Evolutionary conservation across 257 asterid genomes (phyloP), one percentile per base, ranked within the genome.

Genomic region (Nicotiana knightiana): DNA sequence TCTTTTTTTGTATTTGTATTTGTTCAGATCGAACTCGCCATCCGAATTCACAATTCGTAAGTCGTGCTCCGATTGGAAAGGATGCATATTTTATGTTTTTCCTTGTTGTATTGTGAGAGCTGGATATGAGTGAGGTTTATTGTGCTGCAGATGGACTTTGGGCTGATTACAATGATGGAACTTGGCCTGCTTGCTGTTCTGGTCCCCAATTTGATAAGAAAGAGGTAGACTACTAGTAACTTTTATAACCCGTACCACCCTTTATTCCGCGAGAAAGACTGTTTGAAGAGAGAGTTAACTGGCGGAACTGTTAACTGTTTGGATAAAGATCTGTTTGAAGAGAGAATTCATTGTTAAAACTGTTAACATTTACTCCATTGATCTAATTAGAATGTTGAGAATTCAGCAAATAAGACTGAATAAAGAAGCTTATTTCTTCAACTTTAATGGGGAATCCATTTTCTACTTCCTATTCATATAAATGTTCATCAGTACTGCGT

Each of bases 111-210:
- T 28, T 57, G 46, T 51, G 53, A 70, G 64, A 64, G 78, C 55
- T 65, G 16, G 64, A 48, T 51, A 26, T 79, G 58, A 53, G 39
- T 21, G 32, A 54, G 83, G 67, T 68, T 70, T 82, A 35, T 79
- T 32, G 6, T 82, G 62, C n/a, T 88, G 85, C 88, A 95, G 99
- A 95, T 90, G 99, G 99, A 84, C 97, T 95, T 37, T 95, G 99
- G 99, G 68, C 95, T 55, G 95, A 95, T 83, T 95, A 95, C 83
- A 92, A 95, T 82, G 99, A 95, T 48, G 99, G 98, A 82, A 85
- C 93, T 21, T 95, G 99, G 99, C 99, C 99, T 39, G 70, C 98
- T 37, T 95, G 99, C 83, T 95, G 99, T 85, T 75, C 76, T n/a
- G 95, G 97, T 82, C 85, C 89, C 87, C 82, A 62, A 77, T 95